phyloP scores from a whole-genome alignment of 2,329 filamentous ascomycete genomes.

The Trichoderma cornu-damae region DNA sequence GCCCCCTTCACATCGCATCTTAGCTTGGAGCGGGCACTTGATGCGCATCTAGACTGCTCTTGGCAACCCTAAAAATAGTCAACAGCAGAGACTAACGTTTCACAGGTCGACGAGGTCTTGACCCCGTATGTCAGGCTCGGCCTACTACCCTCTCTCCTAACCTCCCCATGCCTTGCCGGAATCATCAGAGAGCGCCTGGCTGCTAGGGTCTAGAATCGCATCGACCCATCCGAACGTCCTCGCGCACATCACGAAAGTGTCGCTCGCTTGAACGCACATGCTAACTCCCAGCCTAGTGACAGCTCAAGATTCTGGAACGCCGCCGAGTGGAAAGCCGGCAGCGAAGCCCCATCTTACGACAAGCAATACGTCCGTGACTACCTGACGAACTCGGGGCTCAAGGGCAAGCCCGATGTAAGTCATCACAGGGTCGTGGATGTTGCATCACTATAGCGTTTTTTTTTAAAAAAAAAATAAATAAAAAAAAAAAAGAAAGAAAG shows the following conservation, averaged over 20 bases:
- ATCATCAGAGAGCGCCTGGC: not conserved
- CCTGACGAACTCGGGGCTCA: slow-evolving; percentile 63
- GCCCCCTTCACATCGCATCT: not conserved
- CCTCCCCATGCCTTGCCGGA: not conserved
- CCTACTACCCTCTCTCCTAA: not conserved
- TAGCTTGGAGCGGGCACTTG: not conserved
- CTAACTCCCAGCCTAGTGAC: slow-evolving; percentile 60
- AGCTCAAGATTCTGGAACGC: slow-evolving; percentile 82
- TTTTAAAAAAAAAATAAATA: too few relatives aligned
- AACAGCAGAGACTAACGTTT: not conserved
- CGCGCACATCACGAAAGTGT: not conserved
- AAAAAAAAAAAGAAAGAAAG: too few relatives aligned
- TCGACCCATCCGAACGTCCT: not conserved
- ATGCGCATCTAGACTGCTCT: not conserved
- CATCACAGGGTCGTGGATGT: too few relatives aligned
- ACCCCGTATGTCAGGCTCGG: slow-evolving; percentile 51
- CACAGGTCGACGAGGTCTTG: slow-evolving; percentile 64
- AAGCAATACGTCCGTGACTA: slow-evolving; percentile 84
- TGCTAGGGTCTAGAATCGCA: not conserved
- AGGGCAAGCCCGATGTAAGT: slow-evolving; percentile 43
- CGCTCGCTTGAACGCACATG: not conserved
- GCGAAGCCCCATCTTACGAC: slow-evolving; percentile 77
- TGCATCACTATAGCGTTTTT: too few relatives aligned
- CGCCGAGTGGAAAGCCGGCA: slow-evolving; percentile 58
- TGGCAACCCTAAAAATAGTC: not conserved